Conservation (phyloP, 2,329 filamentous ascomycete genomes). For the Pestalotiopsis sp. region DNA sequence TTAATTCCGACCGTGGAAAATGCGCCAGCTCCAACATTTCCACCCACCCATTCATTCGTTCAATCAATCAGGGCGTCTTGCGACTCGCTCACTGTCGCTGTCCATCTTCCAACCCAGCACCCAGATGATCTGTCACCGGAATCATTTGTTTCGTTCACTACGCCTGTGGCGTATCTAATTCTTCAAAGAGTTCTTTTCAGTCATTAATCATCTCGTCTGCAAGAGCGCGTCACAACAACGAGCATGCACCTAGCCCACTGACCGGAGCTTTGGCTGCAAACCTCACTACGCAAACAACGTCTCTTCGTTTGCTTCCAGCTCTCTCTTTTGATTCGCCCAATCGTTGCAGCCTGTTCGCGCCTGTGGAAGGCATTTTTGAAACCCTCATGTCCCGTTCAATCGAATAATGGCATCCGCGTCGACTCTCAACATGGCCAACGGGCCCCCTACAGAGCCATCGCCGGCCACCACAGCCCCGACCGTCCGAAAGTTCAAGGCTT, state of each 20-base stretch:
- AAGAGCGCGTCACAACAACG: not conserved
- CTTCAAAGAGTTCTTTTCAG: not conserved
- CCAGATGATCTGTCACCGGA: not conserved
- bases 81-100: not conserved
- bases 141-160: not conserved
- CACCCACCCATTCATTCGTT: not conserved
- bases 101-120: not conserved
- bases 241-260: not conserved
- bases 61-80: not conserved
- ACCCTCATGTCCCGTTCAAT: no score
- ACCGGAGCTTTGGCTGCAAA: not conserved
- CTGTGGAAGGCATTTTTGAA: not conserved
- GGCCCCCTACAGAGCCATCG: slow-evolving; percentile 28
- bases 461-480: slow-evolving; percentile 20
- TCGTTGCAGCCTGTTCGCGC: not conserved
- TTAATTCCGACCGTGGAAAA: slow-evolving; percentile 1
- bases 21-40: not conserved
- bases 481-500: slow-evolving; percentile 66
- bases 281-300: not conserved
- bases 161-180: not conserved
- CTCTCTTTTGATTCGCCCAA: not conserved
- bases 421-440: slow-evolving; percentile 16
- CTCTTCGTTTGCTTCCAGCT: not conserved
- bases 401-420: slow-evolving; percentile 24
- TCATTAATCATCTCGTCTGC: not conserved